Base-by-base conservation (phyloP, 257 asterid genomes). In the Jaltomata sinuosa region DNA sequence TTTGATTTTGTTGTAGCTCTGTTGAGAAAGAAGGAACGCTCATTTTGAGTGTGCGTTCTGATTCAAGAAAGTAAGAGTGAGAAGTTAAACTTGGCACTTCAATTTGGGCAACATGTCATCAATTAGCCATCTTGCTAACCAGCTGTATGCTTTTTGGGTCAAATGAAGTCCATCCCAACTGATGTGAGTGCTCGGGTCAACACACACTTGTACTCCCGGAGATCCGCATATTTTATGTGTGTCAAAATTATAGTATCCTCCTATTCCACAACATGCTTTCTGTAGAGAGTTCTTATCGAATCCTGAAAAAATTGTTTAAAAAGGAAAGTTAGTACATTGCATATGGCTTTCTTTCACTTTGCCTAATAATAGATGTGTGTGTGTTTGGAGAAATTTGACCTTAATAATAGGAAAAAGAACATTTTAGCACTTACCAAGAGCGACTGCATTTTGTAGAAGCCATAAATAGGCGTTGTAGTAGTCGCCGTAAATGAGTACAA, bases 141-240 rank as follows among this genome's bases (percentile, higher is more conserved):
- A 53, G 57, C 16, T 83, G 27, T 88, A 85, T 71, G 87, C 91
- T 65, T 50, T 7, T 64, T 79, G 88, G 4, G 88, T 83, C 69
- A 84, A 52, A 77, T 87, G 84, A 12, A 87, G 8, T 19, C 88
- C 89, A 32, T 87, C 89, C 91, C 91, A 89, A 31, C 40, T 78
- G 10, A 87, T 55, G 68, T 50, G 50, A 10, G 12, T 12, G 21
- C 1, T 59, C 18, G 45, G 90, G 69, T 42, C 6, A 45, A 25
- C 27, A 32, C 91, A 87, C 1, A 45, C 80, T 19, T 32, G 42
- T 32, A 82, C 86, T 12, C 86, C 85, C 1, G 22, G 29, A 34
- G 8, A 25, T 7, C 29, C 78, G 9, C 77, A 67, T 10, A 0
- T 36, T 36, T n/a, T 21, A 36, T 6, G 22, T 8, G 0, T 2